A percentile compares a stretch with the other conserved stretches of the same genome.
phyloP scores from a whole-genome alignment of 257 asterid species.

The Sherardia arvensis region DNA sequence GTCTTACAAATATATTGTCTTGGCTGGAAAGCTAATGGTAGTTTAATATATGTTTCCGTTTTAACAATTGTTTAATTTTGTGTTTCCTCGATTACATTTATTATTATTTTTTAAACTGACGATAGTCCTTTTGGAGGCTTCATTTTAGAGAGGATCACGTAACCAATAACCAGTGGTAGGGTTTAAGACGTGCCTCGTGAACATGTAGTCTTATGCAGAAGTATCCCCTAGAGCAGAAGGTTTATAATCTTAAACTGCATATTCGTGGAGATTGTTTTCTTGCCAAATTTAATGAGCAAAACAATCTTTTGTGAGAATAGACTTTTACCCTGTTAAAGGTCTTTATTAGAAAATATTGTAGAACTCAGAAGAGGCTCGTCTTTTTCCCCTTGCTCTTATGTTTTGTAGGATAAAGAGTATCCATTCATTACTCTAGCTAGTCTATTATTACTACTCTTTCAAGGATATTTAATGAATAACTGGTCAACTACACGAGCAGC shows the following conservation, averaged over 20 bases:
- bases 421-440: not conserved
- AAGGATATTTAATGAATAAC: not conserved
- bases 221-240: not conserved
- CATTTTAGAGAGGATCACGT: not conserved
- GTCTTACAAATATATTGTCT: not conserved
- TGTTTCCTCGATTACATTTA: not conserved
- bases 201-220: not conserved
- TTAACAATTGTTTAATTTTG: no score
- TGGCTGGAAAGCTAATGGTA: not conserved
- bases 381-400: not conserved
- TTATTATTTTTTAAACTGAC: slow-evolving; percentile 8
- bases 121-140: slow-evolving; percentile 5
- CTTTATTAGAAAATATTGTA: not conserved
- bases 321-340: not conserved
- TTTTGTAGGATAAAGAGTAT: not conserved
- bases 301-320: not conserved
- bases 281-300: not conserved
- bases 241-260: slow-evolving; percentile 3
- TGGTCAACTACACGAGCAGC: not conserved
- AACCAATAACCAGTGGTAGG: not conserved
- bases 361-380: not conserved
- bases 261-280: not conserved
- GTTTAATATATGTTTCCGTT: no score
- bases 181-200: not conserved
- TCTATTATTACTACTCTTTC: not conserved